phyloP scores from a whole-genome alignment of 2,329 filamentous ascomycete genomes.

The Chaetomium sp. region DNA sequence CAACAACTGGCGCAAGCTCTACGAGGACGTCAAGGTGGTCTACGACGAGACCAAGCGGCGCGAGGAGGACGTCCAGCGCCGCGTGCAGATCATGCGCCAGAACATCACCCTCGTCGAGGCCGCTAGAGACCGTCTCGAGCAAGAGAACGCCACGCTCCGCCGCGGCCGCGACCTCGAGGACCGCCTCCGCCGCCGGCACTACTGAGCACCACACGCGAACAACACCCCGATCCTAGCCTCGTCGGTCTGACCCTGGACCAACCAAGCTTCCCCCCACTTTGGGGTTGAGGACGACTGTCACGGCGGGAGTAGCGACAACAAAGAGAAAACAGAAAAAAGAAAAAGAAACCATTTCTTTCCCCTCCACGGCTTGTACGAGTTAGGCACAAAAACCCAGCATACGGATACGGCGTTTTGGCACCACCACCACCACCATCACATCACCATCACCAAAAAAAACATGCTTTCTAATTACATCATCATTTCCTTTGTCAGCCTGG shows the following conservation, averaged over 20 bases:
- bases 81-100: slow-evolving; percentile 30
- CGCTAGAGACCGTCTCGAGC: slow-evolving; percentile 35
- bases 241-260: neutral
- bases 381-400: slow-evolving; percentile 1
- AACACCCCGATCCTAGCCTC: too few species aligned
- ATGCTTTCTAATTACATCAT: neutral
- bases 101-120: slow-evolving; percentile 36
- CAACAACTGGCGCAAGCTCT: slow-evolving; percentile 30
- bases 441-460: slow-evolving; percentile 1
- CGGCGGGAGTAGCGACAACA: neutral
- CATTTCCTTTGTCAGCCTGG: neutral
- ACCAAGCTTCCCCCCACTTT: too few species aligned
- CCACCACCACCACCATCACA: neutral
- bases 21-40: slow-evolving; percentile 36
- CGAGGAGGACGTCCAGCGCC: slow-evolving; percentile 36
- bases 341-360: neutral
- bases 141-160: slow-evolving; percentile 38
- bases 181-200: slow-evolving; percentile 5
- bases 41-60: slow-evolving; percentile 29
- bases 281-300: neutral
- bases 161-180: slow-evolving; percentile 34
- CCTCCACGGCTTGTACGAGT: slow-evolving; percentile 6
- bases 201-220: neutral
- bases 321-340: neutral
- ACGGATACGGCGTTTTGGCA: slow-evolving; percentile 3